Base-by-base conservation (phyloP, 2,329 filamentous ascomycete genomes). In the Hortaea sp. region DNA sequence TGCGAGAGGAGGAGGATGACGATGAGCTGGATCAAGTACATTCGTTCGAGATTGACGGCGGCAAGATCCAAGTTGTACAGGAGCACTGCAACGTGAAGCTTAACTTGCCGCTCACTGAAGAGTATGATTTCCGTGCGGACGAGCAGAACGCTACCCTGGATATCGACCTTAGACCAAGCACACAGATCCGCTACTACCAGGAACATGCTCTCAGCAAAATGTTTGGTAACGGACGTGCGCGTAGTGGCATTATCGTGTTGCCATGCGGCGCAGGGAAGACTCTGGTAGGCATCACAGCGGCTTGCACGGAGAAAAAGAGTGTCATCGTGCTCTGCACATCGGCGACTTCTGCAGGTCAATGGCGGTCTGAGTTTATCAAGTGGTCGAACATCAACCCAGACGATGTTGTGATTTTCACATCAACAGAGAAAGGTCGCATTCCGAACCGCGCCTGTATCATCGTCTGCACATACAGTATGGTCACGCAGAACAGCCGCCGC, bases 331-430 rank as follows among this genome's bases (percentile, higher is more conserved):
- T 98, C 13, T 95, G 88, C 69, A 98, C 92, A 2, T 95, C 88
- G 62, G 90, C 88, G 45, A 98, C 98, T 90, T 95, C 88, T 5
- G 92, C 94, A 5, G 84, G 94, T 13, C 92, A 98, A 65, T 98
- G 92, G 92, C 77, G 88, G 49, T 83, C 92, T 50, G 92, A 98
- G 62, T 98, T 98, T 62, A 71, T 97, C 53, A 95, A 95, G 58
- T 98, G 92, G 92, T 95, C 89, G n/a, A 97, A 97, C 61, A 94
- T 94, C 51, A 85, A 89, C 57, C 88, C 89, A 0, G 84, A 90
- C 55, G 88, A 95, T 60, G 89, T 98, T 59, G 88, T 89, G 29
- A 82, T 94, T 45, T 98, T 98, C 66, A 95, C 92, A 0, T 90
- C 89, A 0, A 88, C 94, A 55, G 87, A 87, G 63, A 98, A 98